Evolutionary conservation across 257 asterid genomes (phyloP).

Genomic region (Paraleonurus japonicus): DNA sequence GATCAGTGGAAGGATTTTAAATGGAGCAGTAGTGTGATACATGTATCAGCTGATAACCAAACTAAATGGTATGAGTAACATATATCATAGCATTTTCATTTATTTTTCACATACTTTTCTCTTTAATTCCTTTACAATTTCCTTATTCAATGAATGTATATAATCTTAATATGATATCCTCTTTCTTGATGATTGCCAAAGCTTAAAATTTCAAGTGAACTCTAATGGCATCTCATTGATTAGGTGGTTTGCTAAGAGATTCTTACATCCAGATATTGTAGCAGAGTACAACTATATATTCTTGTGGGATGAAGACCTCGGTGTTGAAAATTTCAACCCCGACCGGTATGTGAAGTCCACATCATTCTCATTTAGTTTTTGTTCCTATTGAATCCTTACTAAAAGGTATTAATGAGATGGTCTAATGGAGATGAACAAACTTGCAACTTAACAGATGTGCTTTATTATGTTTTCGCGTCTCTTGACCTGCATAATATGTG

Average conservation of each 20-base stretch:
- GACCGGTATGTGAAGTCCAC: conserved; percentile 40
- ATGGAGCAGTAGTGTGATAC: conserved; percentile 67
- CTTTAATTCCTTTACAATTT: background rate
- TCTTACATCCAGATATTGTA: conserved; percentile 76
- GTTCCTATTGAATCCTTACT: background rate
- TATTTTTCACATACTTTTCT: background rate
- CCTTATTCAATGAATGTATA: background rate
- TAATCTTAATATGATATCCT: background rate
- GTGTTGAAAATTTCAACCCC: conserved; percentile 77
- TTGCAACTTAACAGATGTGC: background rate
- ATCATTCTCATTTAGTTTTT: background rate
- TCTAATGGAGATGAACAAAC: background rate
- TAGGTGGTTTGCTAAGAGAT: conserved; percentile 92
- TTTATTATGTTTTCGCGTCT: background rate
- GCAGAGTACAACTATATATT: conserved; percentile 57
- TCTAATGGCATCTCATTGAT: background rate
- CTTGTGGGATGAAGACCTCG: conserved; percentile 87
- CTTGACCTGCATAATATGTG: background rate
- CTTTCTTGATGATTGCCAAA: background rate
- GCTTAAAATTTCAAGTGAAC: background rate
- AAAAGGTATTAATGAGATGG: background rate
- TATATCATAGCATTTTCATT: background rate
- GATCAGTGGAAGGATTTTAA: conserved; percentile 67
- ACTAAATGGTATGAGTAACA: conserved; percentile 66
- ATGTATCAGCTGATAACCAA: conserved; percentile 68